Evolutionary conservation across 345 rosid genomes (phyloP).

Genomic region (Populus nigra): DNA sequence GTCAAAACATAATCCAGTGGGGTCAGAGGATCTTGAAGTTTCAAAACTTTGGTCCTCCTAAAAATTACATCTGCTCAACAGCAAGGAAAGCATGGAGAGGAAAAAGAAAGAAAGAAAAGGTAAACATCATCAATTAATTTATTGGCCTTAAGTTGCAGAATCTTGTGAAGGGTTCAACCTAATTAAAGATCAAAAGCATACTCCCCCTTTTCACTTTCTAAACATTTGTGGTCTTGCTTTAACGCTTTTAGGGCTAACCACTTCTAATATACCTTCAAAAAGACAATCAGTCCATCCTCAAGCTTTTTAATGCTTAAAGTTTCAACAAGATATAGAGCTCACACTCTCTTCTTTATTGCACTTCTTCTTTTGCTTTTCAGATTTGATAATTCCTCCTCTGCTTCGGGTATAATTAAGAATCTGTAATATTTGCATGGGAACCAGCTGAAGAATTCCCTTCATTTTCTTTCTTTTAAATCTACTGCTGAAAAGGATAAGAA

Average conservation of each 20-base stretch:
- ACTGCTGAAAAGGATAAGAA: too few relatives aligned
- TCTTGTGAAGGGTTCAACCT: conserved; percentile 16
- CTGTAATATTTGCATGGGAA: not conserved
- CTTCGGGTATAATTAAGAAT: not conserved
- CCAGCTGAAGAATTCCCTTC: too few relatives aligned
- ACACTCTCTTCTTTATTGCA: not conserved
- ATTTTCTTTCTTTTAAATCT: too few relatives aligned
- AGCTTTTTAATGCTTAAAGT: not conserved
- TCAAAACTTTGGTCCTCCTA: conserved; percentile 38
- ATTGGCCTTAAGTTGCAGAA: conserved; percentile 8
- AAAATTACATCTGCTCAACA: conserved; percentile 31
- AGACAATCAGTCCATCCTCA: not conserved
- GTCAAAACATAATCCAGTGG: conserved; percentile 47
- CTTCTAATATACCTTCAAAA: not conserved
- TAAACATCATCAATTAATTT: conserved; percentile 3
- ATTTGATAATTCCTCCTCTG: not conserved
- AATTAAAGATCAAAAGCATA: conserved; percentile 8
- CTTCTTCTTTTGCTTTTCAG: not conserved
- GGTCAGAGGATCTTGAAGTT: conserved; percentile 39
- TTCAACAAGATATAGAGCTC: not conserved
- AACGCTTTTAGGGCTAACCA: not conserved
- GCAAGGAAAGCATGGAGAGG: conserved; percentile 17
- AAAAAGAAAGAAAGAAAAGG: not conserved
- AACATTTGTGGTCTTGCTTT: not conserved
- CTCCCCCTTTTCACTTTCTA: not conserved